Evolutionary conservation across 805 yeast genomes (phyloP), one percentile per base, ranked within the genome.

Genomic region (Candida manassasensis): DNA sequence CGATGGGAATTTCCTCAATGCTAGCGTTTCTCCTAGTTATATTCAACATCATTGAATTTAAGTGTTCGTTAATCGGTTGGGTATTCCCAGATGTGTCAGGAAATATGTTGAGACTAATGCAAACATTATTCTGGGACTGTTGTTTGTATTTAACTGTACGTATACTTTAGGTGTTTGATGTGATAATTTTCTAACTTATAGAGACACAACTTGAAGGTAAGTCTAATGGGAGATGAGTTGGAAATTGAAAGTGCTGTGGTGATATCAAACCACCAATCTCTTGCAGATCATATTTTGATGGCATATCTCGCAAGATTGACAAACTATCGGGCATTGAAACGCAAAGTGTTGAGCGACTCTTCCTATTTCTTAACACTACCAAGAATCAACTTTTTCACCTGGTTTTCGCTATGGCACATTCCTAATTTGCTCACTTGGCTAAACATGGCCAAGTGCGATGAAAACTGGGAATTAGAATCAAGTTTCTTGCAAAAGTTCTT

Each of bases 401-500:
- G 95, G 95, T 81, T 78, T 34, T 52, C 63, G 4, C 47, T 83
- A 2, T 75, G 86, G 77, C 57, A 67, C 15, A 62, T 81, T 0
- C 94, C 95, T 0, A 69, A 72, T 2, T 22, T 77, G 0, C 56
- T 62, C 21, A 53, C 77, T 3, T 42, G 78, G 9, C 52, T 64
- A 34, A 70, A 72, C 37, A 62, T 80, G 21, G 46, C 74, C 7
- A 66, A 68, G 29, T 67, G 74, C 29, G 88, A 84, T 51, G 95
- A 85, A 44, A 85, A 84, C 48, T 77, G 84, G 83, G 75, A 71
- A 43, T 51, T 77, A 21, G 73, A 71, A 45, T 41, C 58, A 21
- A 55, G 52, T 35, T 54, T 65, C 27, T 52, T 60, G 49, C 43
- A 50, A 38, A 36, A 52, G 34, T 50, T 66, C 16, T 72, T 75